Base-by-base conservation (phyloP, 2,329 filamentous ascomycete species). In the Aureobasidium sp. region DNA sequence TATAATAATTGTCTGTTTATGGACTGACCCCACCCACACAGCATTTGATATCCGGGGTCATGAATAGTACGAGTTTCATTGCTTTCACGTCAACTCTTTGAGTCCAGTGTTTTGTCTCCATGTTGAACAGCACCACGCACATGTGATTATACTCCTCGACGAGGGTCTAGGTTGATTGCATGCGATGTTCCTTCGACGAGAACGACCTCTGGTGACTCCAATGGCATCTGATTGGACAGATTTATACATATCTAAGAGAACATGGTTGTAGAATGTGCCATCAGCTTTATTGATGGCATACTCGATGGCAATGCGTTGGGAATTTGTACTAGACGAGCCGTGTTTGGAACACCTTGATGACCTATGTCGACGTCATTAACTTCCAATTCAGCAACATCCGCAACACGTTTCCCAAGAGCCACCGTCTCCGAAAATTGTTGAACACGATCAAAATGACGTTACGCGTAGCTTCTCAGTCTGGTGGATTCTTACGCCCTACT, bases 391-490 rank as follows among this genome's bases (percentile, higher is more conserved):
- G 8, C 42, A 58, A 37, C 51, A 55, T 41, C 31, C 25, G 15
- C 51, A 36, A 55, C 51, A 25, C 34, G 36, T 42, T 55, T 29
- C 5, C 8, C 7, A 9, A 14, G 5, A 6, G 11, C 9, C 31
- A 52, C 49, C 34, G 27, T 27, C 20, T 27, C 49, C 25, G 3
- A 31, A 25, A 11, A 47, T n/a, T 11, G 39, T 45, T 57, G 41
- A 57, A 57, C 53, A 57, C 37, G 14, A 42, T 36, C 42, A 25
- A 29, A 48, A 58, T 58, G 53, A 57, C 39, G 41, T 48, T 58
- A 44, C 41, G 20, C 9, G 20, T 44, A 22, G 42, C 34, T 29
- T 7, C 31, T 48, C 55, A 34, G 6, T 47, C 42, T 14, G 7
- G 31, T 31, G 15, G 20, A 27, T 31, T 37, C n/a, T 14, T 58